Evolutionary conservation across 2,329 filamentous ascomycete species (phyloP).

Genomic region (Penicillium digitatum): DNA sequence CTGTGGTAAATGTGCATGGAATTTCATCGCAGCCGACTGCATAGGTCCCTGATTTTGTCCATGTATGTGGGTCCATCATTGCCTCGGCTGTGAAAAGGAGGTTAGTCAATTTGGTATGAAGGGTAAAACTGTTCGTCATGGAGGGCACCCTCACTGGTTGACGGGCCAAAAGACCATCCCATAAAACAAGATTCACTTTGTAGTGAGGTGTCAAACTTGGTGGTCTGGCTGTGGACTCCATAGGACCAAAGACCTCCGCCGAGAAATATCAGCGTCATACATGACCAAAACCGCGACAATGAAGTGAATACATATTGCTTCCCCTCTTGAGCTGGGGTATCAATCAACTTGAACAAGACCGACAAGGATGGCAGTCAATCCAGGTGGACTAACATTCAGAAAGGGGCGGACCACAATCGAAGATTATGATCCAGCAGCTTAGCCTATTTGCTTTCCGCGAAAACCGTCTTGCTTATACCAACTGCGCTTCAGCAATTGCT

Average conservation of each 20-base stretch:
- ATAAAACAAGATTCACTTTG: background rate
- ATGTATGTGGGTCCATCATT: background rate
- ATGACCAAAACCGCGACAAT: background rate
- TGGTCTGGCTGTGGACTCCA: background rate
- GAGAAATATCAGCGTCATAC: background rate
- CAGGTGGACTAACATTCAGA: background rate
- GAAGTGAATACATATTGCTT: background rate
- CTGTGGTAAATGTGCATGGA: background rate
- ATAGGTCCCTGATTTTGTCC: background rate
- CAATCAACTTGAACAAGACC: background rate
- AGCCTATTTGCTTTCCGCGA: background rate
- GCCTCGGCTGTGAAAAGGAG: background rate
- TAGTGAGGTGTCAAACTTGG: background rate
- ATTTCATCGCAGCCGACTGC: background rate
- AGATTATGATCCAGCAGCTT: background rate
- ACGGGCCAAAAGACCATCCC: background rate
- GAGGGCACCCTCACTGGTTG: background rate
- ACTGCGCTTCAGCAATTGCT: background rate
- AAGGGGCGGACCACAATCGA: background rate
- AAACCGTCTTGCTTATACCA: background rate
- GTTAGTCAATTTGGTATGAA: background rate
- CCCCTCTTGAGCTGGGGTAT: background rate
- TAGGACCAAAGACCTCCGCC: background rate
- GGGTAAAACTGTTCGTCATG: background rate
- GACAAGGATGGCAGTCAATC: background rate